A percentile compares a stretch with the other conserved stretches of the same genome.
Evolutionary conservation across 164 flowering plant species (phyloP).

Genomic region (Umbilicus rupestris): DNA sequence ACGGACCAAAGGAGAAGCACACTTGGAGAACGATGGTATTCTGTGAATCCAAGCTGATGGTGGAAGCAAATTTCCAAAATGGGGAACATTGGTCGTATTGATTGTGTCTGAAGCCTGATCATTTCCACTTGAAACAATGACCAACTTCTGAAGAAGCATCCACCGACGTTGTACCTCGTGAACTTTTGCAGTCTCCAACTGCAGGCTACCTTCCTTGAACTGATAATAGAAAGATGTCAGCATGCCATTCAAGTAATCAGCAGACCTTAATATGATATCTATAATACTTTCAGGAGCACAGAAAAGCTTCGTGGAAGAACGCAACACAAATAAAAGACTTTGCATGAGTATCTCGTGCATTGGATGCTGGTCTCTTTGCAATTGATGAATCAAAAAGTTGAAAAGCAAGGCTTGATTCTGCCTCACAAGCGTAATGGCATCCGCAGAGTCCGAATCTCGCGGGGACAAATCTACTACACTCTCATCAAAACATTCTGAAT

Average conservation of each 20-base stretch:
- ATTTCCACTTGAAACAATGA: slow-evolving; percentile 60
- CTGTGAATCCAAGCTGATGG: slow-evolving; percentile 68
- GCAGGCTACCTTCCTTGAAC: slow-evolving; percentile 45
- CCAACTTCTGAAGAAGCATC: slow-evolving; percentile 69
- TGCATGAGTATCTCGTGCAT: slow-evolving; percentile 80
- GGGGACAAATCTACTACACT: slow-evolving; percentile 33
- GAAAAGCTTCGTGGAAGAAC: slow-evolving; percentile 56
- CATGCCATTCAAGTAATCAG: slow-evolving; percentile 52
- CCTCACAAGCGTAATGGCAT: slow-evolving; percentile 81
- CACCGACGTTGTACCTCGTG: slow-evolving; percentile 66
- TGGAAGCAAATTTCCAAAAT: slow-evolving; percentile 47
- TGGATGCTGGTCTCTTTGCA: slow-evolving; percentile 51
- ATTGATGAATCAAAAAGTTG: slow-evolving; percentile 45
- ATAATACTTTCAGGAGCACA: slow-evolving; percentile 65
- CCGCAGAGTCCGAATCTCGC: slow-evolving; percentile 38
- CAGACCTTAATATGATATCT: slow-evolving; percentile 56
- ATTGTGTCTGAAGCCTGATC: slow-evolving; percentile 27
- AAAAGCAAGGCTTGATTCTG: slow-evolving; percentile 72
- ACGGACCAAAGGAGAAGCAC: slow-evolving; percentile 58
- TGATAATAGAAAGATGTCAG: slow-evolving; percentile 45
- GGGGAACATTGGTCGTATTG: slow-evolving; percentile 24
- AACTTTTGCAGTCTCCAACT: slow-evolving; percentile 36
- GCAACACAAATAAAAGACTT: slow-evolving; percentile 54
- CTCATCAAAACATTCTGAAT: slow-evolving; percentile 28
- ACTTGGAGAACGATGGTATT: slow-evolving; percentile 47